Base-by-base conservation (phyloP, 495 filamentous ascomycete genomes). In the Podospora tetraspora region DNA sequence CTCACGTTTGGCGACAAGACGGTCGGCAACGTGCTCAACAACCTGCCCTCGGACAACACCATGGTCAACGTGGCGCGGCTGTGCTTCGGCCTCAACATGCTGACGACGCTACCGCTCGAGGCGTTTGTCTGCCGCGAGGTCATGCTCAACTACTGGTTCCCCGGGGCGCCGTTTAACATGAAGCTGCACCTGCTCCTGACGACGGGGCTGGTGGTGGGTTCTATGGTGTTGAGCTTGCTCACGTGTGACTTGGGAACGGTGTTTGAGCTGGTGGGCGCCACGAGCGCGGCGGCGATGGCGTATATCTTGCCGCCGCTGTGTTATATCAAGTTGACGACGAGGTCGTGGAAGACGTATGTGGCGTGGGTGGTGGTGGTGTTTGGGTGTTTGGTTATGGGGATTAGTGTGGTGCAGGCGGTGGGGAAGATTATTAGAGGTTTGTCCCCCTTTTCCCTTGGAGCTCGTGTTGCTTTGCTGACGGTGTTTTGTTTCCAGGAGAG, bases 1-100 rank as follows among this genome's bases (percentile, higher is more conserved):
- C 83, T 99, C 16, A 93, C 89, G 57, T 99, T 99, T 70, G 93
- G 96, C 64, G 91, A 93, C 73, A 88, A 90, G 68, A 98, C 95
- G 1, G 82, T 92, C 73, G 95, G 95, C 66, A 98, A 99, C 76
- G 92, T 99, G 56, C 88, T 99, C 66, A 99, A 99, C 80, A 99
- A 99, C 79, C 97, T 99, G 76, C 92, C 95, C 4, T 83, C 86
- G 9, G 86, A 93, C 74, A 97, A 96, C 77, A 85, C 89, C 68
- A 87, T 98, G 85, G 91, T 97, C 70, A 99, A 97, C 77, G 87
- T 98, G 64, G 95, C 95, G 57, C 87, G 95, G 72, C 83, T 99
- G 72, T 97, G 92, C 76, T 97, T 99, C 71, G 95, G 96, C 4
- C 80, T 98, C 66, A 99, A 99, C 82, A 99, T 99, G 95, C 87